These are phyloP conservation scores for Aspergillus terreus DNA, from an alignment of 2,329 filamentous ascomycete species.

Conservation along the genomic window DNA sequence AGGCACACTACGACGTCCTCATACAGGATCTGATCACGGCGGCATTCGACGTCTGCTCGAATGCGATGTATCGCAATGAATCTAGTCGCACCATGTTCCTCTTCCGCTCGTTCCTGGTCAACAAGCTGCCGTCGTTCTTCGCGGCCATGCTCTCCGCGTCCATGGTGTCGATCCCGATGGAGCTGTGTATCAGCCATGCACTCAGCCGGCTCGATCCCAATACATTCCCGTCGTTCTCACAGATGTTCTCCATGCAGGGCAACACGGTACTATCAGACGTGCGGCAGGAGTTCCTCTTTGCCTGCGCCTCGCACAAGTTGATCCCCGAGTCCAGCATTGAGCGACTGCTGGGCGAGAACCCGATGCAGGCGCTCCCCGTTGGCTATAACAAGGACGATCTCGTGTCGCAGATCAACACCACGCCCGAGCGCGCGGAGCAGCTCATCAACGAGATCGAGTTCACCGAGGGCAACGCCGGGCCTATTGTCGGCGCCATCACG, in stretches of 20 bases:
- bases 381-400: conserved; percentile 74
- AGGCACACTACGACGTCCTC: conserved; percentile 74
- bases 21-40: conserved; percentile 81
- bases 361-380: conserved; percentile 72
- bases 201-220: conserved; percentile 61
- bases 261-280: conserved; percentile 63
- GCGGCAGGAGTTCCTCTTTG: conserved; percentile 79
- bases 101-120: conserved; percentile 80
- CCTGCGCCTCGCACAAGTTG: conserved; percentile 84
- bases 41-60: conserved; percentile 84
- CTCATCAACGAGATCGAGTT: conserved; percentile 79
- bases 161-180: conserved; percentile 57
- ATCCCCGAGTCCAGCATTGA: conserved; percentile 75
- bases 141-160: conserved; percentile 55
- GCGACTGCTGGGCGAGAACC: conserved; percentile 75
- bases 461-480: conserved; percentile 87
- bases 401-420: conserved; percentile 71
- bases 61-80: conserved; percentile 72
- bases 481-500: conserved; percentile 72
- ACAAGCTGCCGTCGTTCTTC: conserved; percentile 64
- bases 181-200: conserved; percentile 64
- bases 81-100: conserved; percentile 61
- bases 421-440: conserved; percentile 70
- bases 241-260: conserved; percentile 58
- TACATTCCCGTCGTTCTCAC: conserved; percentile 62